Evolutionary conservation across 495 filamentous ascomycete genomes (phyloP).

Genomic region (Pyrenula massariospora): DNA sequence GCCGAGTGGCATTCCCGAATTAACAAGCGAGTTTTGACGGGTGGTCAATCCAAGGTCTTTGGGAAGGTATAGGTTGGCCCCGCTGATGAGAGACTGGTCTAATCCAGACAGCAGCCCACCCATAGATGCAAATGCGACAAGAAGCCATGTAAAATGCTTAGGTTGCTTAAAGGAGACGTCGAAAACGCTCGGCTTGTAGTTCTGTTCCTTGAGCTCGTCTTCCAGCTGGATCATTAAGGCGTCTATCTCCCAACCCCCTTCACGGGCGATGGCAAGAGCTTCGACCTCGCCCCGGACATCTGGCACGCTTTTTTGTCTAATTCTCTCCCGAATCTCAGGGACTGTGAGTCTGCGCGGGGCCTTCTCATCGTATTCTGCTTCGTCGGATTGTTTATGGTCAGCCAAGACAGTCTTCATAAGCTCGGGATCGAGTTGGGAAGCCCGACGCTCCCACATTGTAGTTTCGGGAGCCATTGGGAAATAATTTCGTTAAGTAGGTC

Average conservation of each 20-base stretch:
- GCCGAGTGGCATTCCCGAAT: slow-evolving; percentile 48
- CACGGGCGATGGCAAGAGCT: background rate
- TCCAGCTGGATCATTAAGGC: background rate
- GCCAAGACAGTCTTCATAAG: background rate
- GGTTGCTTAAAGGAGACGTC: background rate
- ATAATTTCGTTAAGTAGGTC: too few species aligned
- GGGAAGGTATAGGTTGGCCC: slow-evolving; percentile 48
- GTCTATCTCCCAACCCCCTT: background rate
- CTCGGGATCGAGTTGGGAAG: background rate
- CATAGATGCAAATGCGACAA: slow-evolving; percentile 53
- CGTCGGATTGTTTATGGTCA: background rate
- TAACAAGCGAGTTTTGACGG: slow-evolving; percentile 38
- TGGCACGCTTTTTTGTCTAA: background rate
- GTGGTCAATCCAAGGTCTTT: slow-evolving; percentile 27
- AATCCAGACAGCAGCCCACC: slow-evolving; percentile 50
- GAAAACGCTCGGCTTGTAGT: background rate
- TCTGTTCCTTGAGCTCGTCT: background rate
- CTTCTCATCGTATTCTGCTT: background rate
- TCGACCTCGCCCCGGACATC: background rate
- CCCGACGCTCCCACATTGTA: background rate
- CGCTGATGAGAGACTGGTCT: slow-evolving; percentile 48
- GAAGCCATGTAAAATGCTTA: slow-evolving; percentile 38
- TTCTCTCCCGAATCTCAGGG: background rate
- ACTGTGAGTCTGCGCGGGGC: background rate
- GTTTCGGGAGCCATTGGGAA: background rate